Conservation (phyloP, 106 monocot species). For the Phalaenopsis aphrodite region DNA sequence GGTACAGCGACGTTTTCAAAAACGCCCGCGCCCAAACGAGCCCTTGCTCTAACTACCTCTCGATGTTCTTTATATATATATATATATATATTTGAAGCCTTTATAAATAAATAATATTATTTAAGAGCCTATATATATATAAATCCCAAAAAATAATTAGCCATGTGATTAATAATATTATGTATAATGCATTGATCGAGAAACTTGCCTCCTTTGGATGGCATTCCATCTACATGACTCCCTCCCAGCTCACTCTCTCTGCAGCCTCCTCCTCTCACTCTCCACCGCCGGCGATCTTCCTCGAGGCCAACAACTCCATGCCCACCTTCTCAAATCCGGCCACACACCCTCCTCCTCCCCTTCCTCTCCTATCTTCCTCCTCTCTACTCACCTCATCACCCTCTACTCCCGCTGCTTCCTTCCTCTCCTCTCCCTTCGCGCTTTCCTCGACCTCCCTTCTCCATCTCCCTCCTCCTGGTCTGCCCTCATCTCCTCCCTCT, state of each 20-base stretch:
- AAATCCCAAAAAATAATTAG: too few relatives aligned
- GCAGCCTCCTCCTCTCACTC: constrained; percentile 35
- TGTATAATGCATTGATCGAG: too few relatives aligned
- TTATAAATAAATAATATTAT: too few relatives aligned
- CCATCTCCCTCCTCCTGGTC: constrained; percentile 43
- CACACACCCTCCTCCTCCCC: constrained; percentile 12
- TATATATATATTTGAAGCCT: too few relatives aligned
- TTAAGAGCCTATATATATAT: too few relatives aligned
- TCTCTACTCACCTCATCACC: constrained; percentile 78
- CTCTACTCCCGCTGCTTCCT: constrained; percentile 56
- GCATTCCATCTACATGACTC: background rate
- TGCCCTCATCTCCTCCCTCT: constrained; percentile 51
- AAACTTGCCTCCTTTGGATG: background rate
- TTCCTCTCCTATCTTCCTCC: constrained; percentile 16
- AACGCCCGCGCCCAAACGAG: too few relatives aligned
- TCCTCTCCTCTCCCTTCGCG: constrained; percentile 59
- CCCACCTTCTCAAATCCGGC: constrained; percentile 47
- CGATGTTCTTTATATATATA: too few relatives aligned
- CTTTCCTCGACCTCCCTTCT: constrained; percentile 45
- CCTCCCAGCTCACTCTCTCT: constrained; percentile 8
- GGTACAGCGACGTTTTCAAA: too few relatives aligned
- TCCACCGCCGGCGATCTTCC: constrained; percentile 34
- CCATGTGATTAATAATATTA: too few relatives aligned
- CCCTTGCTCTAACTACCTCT: too few relatives aligned
- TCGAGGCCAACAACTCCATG: constrained; percentile 50